phyloP scores from a whole-genome alignment of 495 filamentous ascomycete species.

The Aspergillus steynii region DNA sequence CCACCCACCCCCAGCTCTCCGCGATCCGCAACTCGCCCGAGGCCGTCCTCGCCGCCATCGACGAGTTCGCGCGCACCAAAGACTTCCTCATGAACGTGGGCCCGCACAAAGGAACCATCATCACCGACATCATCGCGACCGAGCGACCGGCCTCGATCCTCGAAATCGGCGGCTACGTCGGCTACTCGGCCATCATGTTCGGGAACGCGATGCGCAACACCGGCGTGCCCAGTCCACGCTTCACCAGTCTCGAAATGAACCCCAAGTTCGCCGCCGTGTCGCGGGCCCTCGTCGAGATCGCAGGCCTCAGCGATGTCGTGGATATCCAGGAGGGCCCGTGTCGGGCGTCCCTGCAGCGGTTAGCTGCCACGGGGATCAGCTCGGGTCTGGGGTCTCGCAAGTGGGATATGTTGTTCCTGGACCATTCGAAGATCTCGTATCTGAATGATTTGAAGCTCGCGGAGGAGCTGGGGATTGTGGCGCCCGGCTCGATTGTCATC shows the following conservation, averaged over 20 bases:
- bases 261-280: slow-evolving; percentile 60
- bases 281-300: slow-evolving; percentile 55
- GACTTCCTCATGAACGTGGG: slow-evolving; percentile 68
- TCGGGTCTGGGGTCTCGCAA: slow-evolving; percentile 29
- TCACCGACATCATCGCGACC: slow-evolving; percentile 57
- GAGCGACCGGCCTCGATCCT: slow-evolving; percentile 60
- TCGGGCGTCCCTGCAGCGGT: slow-evolving; percentile 48
- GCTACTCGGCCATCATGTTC: slow-evolving; percentile 68
- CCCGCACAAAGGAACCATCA: slow-evolving; percentile 61
- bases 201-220: slow-evolving; percentile 52
- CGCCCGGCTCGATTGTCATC: slow-evolving; percentile 54
- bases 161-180: slow-evolving; percentile 73
- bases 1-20: slow-evolving; percentile 47
- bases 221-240: slow-evolving; percentile 44
- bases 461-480: slow-evolving; percentile 59
- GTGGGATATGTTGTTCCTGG: slow-evolving; percentile 65
- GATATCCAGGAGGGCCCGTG: slow-evolving; percentile 59
- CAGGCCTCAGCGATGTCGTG: slow-evolving; percentile 60
- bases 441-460: slow-evolving; percentile 63
- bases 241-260: slow-evolving; percentile 60
- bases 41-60: slow-evolving; percentile 62
- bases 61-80: slow-evolving; percentile 62
- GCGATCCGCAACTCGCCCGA: slow-evolving; percentile 55
- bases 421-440: slow-evolving; percentile 65
- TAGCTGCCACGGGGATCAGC: slow-evolving; percentile 21